Percentiles rank a stretch among this genome's conserved stretches.
Conservation (phyloP, 1,284 basidiomycete species). For the Trichosporon inkin region DNA sequence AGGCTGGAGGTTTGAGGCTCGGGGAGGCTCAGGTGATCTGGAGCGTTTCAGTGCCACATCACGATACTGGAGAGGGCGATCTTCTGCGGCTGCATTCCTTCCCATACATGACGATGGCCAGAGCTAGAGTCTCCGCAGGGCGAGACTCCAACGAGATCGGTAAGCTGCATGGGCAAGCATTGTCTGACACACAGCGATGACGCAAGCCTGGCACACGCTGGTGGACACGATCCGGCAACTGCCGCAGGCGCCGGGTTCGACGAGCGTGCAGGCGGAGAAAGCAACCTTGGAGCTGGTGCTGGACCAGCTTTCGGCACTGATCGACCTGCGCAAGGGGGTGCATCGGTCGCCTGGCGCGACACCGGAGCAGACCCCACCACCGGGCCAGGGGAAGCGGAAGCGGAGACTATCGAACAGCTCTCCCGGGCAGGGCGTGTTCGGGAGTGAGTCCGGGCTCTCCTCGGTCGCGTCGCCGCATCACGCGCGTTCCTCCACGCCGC, state of each 20-base stretch:
- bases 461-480: conserved; percentile 22
- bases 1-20: no score
- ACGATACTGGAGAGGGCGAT: no score
- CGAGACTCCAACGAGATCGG: background rate
- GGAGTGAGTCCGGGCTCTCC: conserved; percentile 9
- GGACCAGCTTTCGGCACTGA: conserved; percentile 36
- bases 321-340: conserved; percentile 25
- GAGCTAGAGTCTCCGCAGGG: background rate
- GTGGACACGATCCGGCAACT: conserved; percentile 43
- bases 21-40: no score
- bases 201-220: conserved; percentile 39
- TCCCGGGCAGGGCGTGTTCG: conserved; percentile 12
- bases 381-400: conserved; percentile 22
- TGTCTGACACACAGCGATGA: conserved; percentile 27
- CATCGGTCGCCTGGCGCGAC: background rate
- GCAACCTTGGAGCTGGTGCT: conserved; percentile 36
- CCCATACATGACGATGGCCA: background rate
- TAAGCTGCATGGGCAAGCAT: background rate
- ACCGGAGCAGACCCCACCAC: conserved; percentile 17
- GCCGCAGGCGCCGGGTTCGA: conserved; percentile 23
- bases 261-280: conserved; percentile 26
- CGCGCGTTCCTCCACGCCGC: conserved; percentile 14
- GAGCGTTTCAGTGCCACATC: background rate
- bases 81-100: background rate
- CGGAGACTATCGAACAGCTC: conserved; percentile 14